Evolutionary conservation across 768 basidiomycete genomes (phyloP), one percentile per base, ranked within the genome.

Genomic region (Amanita muscaria): DNA sequence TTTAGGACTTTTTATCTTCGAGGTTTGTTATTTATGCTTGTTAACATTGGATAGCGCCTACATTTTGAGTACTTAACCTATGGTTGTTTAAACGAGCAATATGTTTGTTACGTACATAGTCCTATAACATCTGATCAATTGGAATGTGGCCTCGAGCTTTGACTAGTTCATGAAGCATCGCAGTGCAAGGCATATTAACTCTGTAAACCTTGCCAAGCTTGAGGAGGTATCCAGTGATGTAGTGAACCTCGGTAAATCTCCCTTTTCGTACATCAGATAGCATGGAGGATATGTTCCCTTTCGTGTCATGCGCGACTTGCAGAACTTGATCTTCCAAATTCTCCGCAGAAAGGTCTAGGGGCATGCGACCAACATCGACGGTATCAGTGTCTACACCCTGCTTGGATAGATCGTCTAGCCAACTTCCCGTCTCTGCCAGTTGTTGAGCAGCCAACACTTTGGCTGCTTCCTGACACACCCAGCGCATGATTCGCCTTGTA

Each of bases 201-300:
- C 66, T 63, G 52, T 82, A 73, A 30, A 67, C 60, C 37, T 62
- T 52, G 19, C 84, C 93, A 6, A 90, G 63, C 6, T 65, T 62
- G 22, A 79, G 56, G 39, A 98, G 60, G 59, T 91, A 88, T 4
- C 93, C 92, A 48, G 88, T 91, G 54, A 96, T 68, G 54, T 67
- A 87, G 14, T 83, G 76, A 18, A 97, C 73, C 64, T 97, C 92
- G 0, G 90, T 92, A 4, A 56, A 49, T 41, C 66, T 65, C 33
- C 81, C 80, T 24, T 63, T 61, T 50, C 70, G 72, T 22, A 93
- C 59, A 56, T 94, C 90, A 12, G 67, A 59, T 14, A 91, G 67
- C 77, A 90, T 96, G 12, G 84, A 88, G 5, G 89, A 90, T 41
- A 80, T 73, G 57, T 92, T 90, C 11, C 64, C 63, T 32, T 62